Base-by-base conservation (phyloP, 495 filamentous ascomycete genomes). In the Mytilinidion resinicola region DNA sequence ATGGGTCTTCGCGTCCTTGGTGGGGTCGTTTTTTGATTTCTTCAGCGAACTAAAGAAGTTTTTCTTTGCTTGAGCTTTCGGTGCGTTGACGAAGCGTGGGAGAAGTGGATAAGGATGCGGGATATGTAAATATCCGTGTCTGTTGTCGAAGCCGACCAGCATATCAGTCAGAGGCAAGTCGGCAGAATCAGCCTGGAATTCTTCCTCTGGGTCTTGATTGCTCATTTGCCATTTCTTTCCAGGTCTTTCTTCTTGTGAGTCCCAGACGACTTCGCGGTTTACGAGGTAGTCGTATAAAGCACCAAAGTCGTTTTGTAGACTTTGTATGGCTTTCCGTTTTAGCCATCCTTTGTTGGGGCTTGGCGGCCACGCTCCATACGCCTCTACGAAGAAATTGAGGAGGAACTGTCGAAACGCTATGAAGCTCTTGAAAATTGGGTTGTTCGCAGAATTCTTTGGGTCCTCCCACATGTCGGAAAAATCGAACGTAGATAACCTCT, bases 251-350 rank as follows among this genome's bases (percentile, higher is more conserved):
- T 84, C 78, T 1, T 73, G 74, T 49, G 77, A 78, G 57, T 85
- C 82, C 80, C 85, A 89, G 0, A 78, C 67, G 10, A 87, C 76
- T 51, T 88, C 82, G 3, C 83, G 77, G 69, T 88, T 84, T 36
- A 89, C 85, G 4, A 89, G 74, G 61, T 86, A 89, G 66, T 88
- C 84, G 56, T 88, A 89, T 14, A 89, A 74, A 4, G 82, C 78
- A 14, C 80, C 78, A 55, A 88, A 87, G 62, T 89, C 86, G 37
- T 75, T 76, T 60, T 85, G 82, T n/a, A 89, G 69, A 25, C 72
- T 69, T 25, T 77, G 72, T 1, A 79, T 79, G 17, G 86, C 67
- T 33, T 74, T 75, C 21, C 85, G 71, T 11, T 82, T 85, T 34
- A 89, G 73, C 80, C 84, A 87, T 21, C 35, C 77, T 14, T 72